Conservation (phyloP, 2,329 filamentous ascomycete genomes). For the Alternaria brassicicola region DNA sequence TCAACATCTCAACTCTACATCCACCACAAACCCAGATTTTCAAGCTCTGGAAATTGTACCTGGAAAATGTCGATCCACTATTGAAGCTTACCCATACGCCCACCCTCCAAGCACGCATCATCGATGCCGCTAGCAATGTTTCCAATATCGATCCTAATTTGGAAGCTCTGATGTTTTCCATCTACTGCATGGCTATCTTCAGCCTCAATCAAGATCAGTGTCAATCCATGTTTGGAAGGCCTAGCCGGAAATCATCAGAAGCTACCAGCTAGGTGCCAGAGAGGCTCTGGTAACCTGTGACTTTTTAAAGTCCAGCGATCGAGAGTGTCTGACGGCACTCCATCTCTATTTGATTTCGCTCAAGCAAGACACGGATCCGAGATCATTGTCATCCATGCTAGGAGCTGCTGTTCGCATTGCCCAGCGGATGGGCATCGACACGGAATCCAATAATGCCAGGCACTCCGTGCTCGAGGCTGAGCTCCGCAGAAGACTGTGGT, state of each 20-base stretch:
- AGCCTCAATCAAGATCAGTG: slow-evolving; percentile 65
- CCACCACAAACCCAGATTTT: slow-evolving; percentile 70
- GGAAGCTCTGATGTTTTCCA: slow-evolving; percentile 57
- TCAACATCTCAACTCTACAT: slow-evolving; percentile 68
- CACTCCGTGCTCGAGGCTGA: slow-evolving; percentile 64
- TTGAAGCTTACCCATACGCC: slow-evolving; percentile 40
- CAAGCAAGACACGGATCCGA: slow-evolving; percentile 54
- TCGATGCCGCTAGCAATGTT: slow-evolving; percentile 63
- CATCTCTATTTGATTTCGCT: slow-evolving; percentile 64
- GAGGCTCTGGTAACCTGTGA: slow-evolving; percentile 65
- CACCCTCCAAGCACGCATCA: slow-evolving; percentile 60
- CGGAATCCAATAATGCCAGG: slow-evolving; percentile 59
- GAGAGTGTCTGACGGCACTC: slow-evolving; percentile 59
- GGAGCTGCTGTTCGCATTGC: slow-evolving; percentile 65
- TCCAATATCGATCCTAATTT: slow-evolving; percentile 60
- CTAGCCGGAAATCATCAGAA: slow-evolving; percentile 61
- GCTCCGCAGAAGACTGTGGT: slow-evolving; percentile 67
- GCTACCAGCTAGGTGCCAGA: slow-evolving; percentile 66
- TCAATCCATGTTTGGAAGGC: slow-evolving; percentile 56
- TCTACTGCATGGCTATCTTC: slow-evolving; percentile 43
- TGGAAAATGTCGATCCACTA: slow-evolving; percentile 54
- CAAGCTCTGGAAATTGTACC: slow-evolving; percentile 75
- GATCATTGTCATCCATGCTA: slow-evolving; percentile 60
- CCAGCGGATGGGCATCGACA: slow-evolving; percentile 65
- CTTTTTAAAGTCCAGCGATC: slow-evolving; percentile 62